Evolutionary conservation across 352 stramenopile genomes (phyloP), one percentile per base, ranked within the genome.

Genomic region (Phytophthora foliorum): DNA sequence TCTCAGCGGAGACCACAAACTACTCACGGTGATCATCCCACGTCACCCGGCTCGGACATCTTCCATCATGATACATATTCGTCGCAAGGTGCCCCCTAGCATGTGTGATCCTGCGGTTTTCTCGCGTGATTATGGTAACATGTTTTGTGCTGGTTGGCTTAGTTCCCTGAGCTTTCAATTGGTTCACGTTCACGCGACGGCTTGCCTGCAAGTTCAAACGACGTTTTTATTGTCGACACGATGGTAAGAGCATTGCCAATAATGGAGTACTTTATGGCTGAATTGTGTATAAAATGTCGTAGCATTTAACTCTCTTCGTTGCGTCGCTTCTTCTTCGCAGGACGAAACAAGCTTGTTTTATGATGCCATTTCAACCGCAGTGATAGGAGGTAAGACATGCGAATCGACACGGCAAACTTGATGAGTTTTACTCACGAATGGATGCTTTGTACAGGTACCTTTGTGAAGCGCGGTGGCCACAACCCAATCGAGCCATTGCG

Each of bases 401-500:
- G 21, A 36, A 50, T n/a, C 41, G 13, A 45, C 14, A 57, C 11
- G 19, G 21, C n/a, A 48, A 42, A 38, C 31, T 11, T 32, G 16
- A 36, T 19, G 14, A 48, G 14, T 36, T 34, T 4, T 52, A 44
- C 22, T 61, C 16, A 50, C 22, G 31, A 6, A 27, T 11, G 14
- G 41, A 11, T 8, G 9, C 44, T 58, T 36, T 56, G 19, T 45
- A 9, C 24, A 90, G 84, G 87, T 9, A 80, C 84, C 13, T 88
- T 94, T 41, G 76, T 86, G 14, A 67, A 64, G 17, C 74, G 80
- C 16, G 87, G 87, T 10, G 87, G 87, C 19, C 87, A 94, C 62
- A 94, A 94, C 34, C 81, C 84, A 13, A 88, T 94, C 50, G 87
- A 94, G 50, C 83, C 87, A 9, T 61, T 94, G 27, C 78, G 80